Percentiles rank a stretch among this genome's conserved stretches.
These are phyloP conservation scores for Pestalotiopsis fici DNA, from an alignment of 2,329 filamentous ascomycete genomes.

Conservation along the genomic window DNA sequence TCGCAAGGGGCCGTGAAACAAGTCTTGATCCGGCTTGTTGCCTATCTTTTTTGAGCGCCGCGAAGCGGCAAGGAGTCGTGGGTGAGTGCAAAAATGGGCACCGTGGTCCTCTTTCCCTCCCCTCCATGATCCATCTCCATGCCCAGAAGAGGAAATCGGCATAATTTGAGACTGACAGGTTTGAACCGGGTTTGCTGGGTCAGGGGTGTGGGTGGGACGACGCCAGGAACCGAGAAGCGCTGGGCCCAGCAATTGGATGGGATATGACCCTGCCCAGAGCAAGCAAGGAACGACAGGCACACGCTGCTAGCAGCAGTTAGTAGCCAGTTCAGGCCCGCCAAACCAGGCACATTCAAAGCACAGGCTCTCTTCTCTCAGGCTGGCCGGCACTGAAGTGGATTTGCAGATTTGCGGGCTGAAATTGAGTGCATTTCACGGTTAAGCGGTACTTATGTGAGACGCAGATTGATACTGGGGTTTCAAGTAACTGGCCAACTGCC, in stretches of 20 bases:
- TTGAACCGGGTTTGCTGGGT: slow-evolving; percentile 9
- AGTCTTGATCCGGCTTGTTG: not conserved
- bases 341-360: no score
- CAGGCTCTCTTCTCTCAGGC: not conserved
- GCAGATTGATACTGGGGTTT: slow-evolving; percentile 8
- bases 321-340: no score
- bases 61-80: not conserved
- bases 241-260: not conserved
- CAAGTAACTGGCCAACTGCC: slow-evolving; percentile 8
- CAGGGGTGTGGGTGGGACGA: slow-evolving; percentile 8
- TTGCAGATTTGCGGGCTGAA: slow-evolving; percentile 4
- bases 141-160: slow-evolving; percentile 12
- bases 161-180: slow-evolving; percentile 19
- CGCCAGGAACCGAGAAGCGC: slow-evolving; percentile 10
- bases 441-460: slow-evolving; percentile 9
- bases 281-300: not conserved
- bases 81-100: not conserved
- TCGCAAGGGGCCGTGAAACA: slow-evolving; percentile 5
- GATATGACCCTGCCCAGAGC: not conserved
- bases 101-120: not conserved
- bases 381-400: not conserved
- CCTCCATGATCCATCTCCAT: not conserved
- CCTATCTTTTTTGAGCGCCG: slow-evolving; percentile 8
- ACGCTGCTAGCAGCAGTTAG: not conserved
- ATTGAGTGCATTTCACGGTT: slow-evolving; percentile 1